These are phyloP conservation scores for Fusarium sp. DNA, from an alignment of 2,329 filamentous ascomycete genomes.

Conservation along the genomic window DNA sequence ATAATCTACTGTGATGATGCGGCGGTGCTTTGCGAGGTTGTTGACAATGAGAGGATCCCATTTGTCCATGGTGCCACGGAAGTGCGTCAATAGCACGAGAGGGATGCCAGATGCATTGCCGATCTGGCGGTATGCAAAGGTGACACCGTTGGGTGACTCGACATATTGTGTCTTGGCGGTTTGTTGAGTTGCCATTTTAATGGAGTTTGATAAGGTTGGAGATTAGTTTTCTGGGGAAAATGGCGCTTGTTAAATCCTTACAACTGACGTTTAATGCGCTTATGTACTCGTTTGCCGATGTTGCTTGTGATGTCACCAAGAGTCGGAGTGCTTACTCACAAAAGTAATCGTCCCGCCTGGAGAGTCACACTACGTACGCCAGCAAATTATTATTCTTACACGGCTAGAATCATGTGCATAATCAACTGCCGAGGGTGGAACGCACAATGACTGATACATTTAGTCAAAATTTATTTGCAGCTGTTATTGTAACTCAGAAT, in stretches of 20 bases:
- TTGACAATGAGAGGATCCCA: conserved; percentile 13
- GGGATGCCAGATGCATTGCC: not conserved
- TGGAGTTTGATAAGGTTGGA: not conserved
- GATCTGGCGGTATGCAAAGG: conserved; percentile 6
- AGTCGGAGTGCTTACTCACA: not conserved
- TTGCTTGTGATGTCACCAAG: not conserved
- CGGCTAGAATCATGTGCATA: not conserved
- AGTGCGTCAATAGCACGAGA: not conserved
- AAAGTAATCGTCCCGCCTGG: not conserved
- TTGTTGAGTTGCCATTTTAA: conserved; percentile 5
- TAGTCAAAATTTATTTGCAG: not conserved
- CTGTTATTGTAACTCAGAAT: not conserved
- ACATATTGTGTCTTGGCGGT: conserved; percentile 2
- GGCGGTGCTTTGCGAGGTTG: not conserved
- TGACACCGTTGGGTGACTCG: not conserved
- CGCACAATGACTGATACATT: not conserved
- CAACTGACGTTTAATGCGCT: rapidly evolving
- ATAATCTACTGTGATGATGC: conserved; percentile 1
- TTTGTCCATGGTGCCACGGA: conserved; percentile 4
- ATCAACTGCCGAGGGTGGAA: not conserved
- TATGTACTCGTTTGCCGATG: rapidly evolving
- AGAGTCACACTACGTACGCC: not conserved
- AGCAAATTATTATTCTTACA: not conserved
- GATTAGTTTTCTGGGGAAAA: not conserved
- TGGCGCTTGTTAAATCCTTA: rapidly evolving